phyloP scores from a whole-genome alignment of 2,329 filamentous ascomycete species.

The Ophiosphaerella herpotricha region DNA sequence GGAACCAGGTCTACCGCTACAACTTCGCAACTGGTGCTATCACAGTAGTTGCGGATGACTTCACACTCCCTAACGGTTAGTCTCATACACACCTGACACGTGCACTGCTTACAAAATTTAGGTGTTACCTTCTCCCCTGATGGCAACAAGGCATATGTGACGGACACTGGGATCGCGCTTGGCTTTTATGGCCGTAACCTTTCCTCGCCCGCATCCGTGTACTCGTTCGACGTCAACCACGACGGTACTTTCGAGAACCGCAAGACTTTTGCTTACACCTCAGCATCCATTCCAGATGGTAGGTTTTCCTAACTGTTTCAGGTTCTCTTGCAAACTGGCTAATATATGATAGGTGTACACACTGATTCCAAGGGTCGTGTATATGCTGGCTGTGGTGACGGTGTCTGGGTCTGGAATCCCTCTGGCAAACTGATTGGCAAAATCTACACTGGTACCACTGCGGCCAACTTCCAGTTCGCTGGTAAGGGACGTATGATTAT shows the following conservation, averaged over 20 bases:
- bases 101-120: background rate
- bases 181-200: constrained; percentile 28
- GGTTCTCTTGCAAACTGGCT: background rate
- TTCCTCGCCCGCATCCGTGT: constrained; percentile 25
- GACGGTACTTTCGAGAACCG: constrained; percentile 27
- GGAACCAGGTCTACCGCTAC: constrained; percentile 47
- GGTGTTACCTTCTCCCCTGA: constrained; percentile 50
- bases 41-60: constrained; percentile 45
- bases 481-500: constrained; percentile 30
- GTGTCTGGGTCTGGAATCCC: constrained; percentile 55
- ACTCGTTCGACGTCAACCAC: constrained; percentile 25
- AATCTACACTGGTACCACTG: constrained; percentile 10
- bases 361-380: constrained; percentile 55
- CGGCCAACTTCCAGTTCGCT: constrained; percentile 30
- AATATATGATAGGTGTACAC: constrained; percentile 18
- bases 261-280: constrained; percentile 27
- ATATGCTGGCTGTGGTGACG: constrained; percentile 56
- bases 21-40: constrained; percentile 46
- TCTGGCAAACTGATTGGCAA: constrained; percentile 52
- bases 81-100: background rate
- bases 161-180: constrained; percentile 42
- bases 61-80: constrained; percentile 46
- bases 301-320: background rate
- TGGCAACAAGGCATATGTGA: constrained; percentile 49
- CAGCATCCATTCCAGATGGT: constrained; percentile 26